Conservation (phyloP, 441 rosid species). For the Melianthus villosus region DNA sequence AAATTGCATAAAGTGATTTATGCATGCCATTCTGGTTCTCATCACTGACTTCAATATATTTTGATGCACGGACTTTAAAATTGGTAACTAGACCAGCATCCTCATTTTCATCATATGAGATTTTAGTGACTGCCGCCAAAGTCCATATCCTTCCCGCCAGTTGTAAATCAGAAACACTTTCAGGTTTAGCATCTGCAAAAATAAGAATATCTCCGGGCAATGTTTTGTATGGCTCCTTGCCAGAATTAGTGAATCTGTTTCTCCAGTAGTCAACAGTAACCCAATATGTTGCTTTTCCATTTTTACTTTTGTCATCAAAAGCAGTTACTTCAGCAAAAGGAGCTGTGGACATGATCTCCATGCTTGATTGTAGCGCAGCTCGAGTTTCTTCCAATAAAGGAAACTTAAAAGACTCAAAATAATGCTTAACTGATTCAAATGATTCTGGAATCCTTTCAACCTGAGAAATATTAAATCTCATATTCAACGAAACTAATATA, state of each 20-base stretch:
- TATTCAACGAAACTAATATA: too few relatives aligned
- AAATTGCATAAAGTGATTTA: constrained; percentile 19
- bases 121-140: constrained; percentile 15
- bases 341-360: constrained; percentile 20
- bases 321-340: constrained; percentile 22
- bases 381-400: constrained; percentile 44
- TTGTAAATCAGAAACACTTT: constrained; percentile 20
- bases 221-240: constrained; percentile 30
- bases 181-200: constrained; percentile 24
- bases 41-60: constrained; percentile 8
- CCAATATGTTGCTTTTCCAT: constrained; percentile 9
- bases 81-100: constrained; percentile 1
- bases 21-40: constrained; percentile 3
- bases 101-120: constrained; percentile 11
- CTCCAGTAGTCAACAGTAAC: constrained; percentile 26
- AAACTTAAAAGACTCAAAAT: constrained; percentile 17
- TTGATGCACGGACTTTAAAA: constrained; percentile 14
- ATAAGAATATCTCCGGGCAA: constrained; percentile 35
- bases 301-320: constrained; percentile 6
- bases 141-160: constrained; percentile 26
- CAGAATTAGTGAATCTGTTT: constrained; percentile 16
- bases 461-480: constrained; percentile 11
- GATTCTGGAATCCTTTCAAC: constrained; percentile 23
- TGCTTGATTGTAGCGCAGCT: constrained; percentile 14
- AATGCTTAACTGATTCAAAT: constrained; percentile 19